Evolutionary conservation across 148 eudicot genomes (phyloP), one percentile per base, ranked within the genome.

Genomic region (Heliamphora exappendiculata): DNA sequence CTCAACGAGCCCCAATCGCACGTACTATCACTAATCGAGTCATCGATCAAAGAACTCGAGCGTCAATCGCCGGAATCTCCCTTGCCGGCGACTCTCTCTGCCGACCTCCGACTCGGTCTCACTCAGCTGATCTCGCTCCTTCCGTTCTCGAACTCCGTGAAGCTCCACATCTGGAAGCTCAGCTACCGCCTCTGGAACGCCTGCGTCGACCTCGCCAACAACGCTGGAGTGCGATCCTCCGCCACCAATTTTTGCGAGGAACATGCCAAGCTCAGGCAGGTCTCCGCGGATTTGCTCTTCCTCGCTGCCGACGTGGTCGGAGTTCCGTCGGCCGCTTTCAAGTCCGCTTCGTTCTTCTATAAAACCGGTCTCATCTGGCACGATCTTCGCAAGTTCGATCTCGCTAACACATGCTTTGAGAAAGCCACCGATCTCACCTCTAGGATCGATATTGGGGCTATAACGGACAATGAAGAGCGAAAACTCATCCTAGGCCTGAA

Each of bases 131-230:
- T 49, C 79, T 84, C 85, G 60, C 82, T 84, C 81, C 59, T 79
- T 20, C 90, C 88, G 9, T 75, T 90, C 78, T 73, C 90, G 39
- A 90, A 92, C 80, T 78, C 98, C 60, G 44, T 75, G 78, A 94
- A 94, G 80, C 91, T 92, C 77, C 87, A 86, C 72, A 78, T 92
- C 54, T 92, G 93, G 97, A 91, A 91, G 74, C 89, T 94, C 84
- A 85, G 89, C 75, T 94, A 87, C 87, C 91, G 97, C 45, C 88
- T 94, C 60, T 94, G 98, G 98, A 94, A 93, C 80, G 69, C 88
- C 31, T 89, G 93, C 75, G 93, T 94, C 79, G 96, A 94, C 63
- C 82, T 90, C 78, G 75, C 91, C 71, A 92, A 94, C 78, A 80
- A 90, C 70, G 66, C 72, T 73, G 74, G 73, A 3, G 50, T 81